Conservation (phyloP, 768 basidiomycete genomes). For the Tricholomella constricta region DNA sequence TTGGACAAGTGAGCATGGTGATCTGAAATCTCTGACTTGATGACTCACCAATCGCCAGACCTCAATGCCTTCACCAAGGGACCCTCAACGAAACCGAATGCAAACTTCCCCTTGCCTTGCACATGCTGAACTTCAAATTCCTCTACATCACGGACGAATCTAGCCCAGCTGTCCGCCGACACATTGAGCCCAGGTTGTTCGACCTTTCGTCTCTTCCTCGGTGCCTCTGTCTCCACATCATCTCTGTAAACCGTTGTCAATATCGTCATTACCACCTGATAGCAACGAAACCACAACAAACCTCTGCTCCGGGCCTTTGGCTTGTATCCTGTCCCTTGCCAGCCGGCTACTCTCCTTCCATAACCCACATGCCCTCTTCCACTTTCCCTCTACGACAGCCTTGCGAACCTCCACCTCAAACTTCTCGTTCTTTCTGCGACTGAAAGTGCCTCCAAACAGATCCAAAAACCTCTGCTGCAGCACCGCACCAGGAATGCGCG, state of each 20-base stretch:
- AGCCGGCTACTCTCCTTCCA: conserved; percentile 80
- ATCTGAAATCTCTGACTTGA: neutral
- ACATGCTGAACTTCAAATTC: conserved; percentile 90
- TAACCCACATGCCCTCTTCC: conserved; percentile 80
- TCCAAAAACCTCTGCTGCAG: conserved; percentile 76
- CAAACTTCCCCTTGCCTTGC: conserved; percentile 85
- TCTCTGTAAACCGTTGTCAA: conserved; percentile 18
- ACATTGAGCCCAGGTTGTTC: conserved; percentile 15
- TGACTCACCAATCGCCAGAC: conserved; percentile 84
- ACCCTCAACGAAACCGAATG: conserved; percentile 94
- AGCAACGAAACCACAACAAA: conserved; percentile 19
- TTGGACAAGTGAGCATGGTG: conserved; percentile 1
- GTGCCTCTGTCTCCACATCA: conserved; percentile 31
- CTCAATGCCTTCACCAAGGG: conserved; percentile 91
- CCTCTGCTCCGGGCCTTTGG: conserved; percentile 28
- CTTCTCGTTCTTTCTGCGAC: conserved; percentile 84
- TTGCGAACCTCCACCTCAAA: conserved; percentile 82
- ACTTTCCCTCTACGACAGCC: conserved; percentile 79
- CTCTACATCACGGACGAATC: conserved; percentile 48
- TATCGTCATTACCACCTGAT: neutral
- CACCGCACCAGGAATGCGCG: conserved; percentile 70
- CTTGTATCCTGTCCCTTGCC: conserved; percentile 63
- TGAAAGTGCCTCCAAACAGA: conserved; percentile 86
- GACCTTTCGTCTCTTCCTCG: conserved; percentile 17
- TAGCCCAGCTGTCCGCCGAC: conserved; percentile 15